phyloP scores from a whole-genome alignment of 768 basidiomycete species.

The Termitomyces sp. region DNA sequence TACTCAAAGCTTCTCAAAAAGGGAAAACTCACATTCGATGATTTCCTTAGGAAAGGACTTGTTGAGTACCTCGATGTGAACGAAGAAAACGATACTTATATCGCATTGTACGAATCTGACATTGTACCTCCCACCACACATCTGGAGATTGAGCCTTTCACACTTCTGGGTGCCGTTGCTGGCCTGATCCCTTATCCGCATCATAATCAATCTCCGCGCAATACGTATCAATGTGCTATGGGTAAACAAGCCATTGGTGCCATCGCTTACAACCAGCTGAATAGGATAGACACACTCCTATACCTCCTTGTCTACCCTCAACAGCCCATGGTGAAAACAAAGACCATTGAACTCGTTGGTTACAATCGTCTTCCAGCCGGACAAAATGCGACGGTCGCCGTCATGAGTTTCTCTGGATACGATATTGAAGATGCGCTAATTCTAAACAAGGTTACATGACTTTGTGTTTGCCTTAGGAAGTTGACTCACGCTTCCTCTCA shows the following conservation, averaged over 20 bases:
- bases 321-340: conserved; percentile 99
- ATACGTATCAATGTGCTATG: conserved; percentile 99
- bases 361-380: conserved; percentile 97
- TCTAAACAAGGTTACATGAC: conserved; percentile 68
- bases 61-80: conserved; percentile 99
- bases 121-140: conserved; percentile 84
- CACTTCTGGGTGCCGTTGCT: conserved; percentile 93
- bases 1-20: conserved; percentile 67
- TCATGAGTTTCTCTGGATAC: conserved; percentile 99
- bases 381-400: conserved; percentile 96
- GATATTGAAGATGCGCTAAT: conserved; percentile 99
- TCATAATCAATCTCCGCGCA: conserved; percentile 98
- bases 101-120: conserved; percentile 89
- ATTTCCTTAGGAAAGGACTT: conserved; percentile 86
- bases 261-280: conserved; percentile 96
- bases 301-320: conserved; percentile 98
- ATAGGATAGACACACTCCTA: conserved; percentile 95
- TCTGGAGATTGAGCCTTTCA: conserved; percentile 98
- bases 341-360: conserved; percentile 94
- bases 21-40: conserved; percentile 79
- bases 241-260: conserved; percentile 99
- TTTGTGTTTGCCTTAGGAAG: background rate
- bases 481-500: conserved; percentile 4
- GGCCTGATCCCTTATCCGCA: conserved; percentile 99
- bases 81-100: conserved; percentile 97